Base-by-base conservation (phyloP, 2,329 filamentous ascomycete genomes). In the Stachybotrys echinatus region DNA sequence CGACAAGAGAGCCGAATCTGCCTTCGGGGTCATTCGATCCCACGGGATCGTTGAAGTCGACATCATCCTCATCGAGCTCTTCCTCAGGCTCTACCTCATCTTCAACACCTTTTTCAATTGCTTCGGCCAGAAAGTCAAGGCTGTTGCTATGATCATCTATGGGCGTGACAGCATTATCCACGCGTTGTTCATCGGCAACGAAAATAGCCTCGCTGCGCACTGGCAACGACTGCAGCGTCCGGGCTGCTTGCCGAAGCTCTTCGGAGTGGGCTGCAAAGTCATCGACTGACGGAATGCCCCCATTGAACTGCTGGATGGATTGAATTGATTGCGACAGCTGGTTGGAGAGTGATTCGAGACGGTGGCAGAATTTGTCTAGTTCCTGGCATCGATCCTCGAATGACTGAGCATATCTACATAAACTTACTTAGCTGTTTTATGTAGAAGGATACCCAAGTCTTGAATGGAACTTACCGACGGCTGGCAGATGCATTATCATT, bases 341-440 rank as follows among this genome's bases (percentile, higher is more conserved):
- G 5, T 42, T 46, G 7, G 55, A 50, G 2, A 62, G 46, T 4
- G 12, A 18, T 23, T 62, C 61, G 2, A 63, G 52, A n/a, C 57
- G 52, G 18, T 57, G 47, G 44, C 58, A 60, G n/a, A 62, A 50
- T 1, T 44, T 4, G 22, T 60, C 58, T 45, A 61, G 51, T 40
- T 63, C 53, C 23, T 61, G 59, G 27, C 53, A 62, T 17, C 57
- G 50, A 1, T 54, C 58, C 45, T 63, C 61, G 6, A 52, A 40
- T 23, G 47, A 34, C 27, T 34, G 27, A 8, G 27, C 27, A 14
- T 34, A 34, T 10, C 27, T 34, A 34, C 27, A 34, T 2, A 8
- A 34, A 34, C 10, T 14, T 10, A 3, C 27, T 34, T 34, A 34
- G 27, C n/a, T n/a, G n/a, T 34, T 14, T 48, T 14, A 45, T 45